Evolutionary conservation across 1,139 yeast genomes (phyloP).

Genomic region (Saccharomyces hybrid): DNA sequence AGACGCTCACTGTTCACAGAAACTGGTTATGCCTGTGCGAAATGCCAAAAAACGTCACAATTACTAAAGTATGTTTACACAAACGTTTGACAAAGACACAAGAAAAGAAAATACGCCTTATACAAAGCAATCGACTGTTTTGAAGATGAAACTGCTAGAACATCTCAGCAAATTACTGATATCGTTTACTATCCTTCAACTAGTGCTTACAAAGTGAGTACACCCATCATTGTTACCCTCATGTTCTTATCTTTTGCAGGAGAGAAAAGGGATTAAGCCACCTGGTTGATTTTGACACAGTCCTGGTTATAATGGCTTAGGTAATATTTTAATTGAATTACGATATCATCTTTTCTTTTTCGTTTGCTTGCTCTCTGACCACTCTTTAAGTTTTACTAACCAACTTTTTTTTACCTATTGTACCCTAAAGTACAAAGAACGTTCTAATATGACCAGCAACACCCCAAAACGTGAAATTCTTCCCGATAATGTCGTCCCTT

Average conservation of each 20-base stretch:
- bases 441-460: slow-evolving; percentile 4
- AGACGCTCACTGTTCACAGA: slow-evolving; percentile 9
- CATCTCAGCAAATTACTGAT: neutral
- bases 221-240: neutral
- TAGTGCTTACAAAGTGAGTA: neutral
- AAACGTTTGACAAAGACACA: slow-evolving; percentile 8
- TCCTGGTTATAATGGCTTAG: neutral
- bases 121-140: neutral
- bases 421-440: neutral
- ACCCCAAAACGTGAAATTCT: slow-evolving; percentile 47
- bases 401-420: neutral
- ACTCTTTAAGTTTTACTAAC: neutral
- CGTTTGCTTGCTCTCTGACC: neutral
- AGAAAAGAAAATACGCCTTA: slow-evolving; percentile 4
- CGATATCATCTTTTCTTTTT: neutral
- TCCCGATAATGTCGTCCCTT: slow-evolving; percentile 65
- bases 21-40: slow-evolving; percentile 12
- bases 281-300: neutral
- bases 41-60: slow-evolving; percentile 11
- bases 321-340: neutral
- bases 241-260: neutral
- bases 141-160: neutral
- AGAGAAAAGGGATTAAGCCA: neutral
- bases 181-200: neutral
- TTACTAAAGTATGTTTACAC: neutral